phyloP scores from a whole-genome alignment of 352 stramenopile genomes.

The Peronosclerospora sorghi region DNA sequence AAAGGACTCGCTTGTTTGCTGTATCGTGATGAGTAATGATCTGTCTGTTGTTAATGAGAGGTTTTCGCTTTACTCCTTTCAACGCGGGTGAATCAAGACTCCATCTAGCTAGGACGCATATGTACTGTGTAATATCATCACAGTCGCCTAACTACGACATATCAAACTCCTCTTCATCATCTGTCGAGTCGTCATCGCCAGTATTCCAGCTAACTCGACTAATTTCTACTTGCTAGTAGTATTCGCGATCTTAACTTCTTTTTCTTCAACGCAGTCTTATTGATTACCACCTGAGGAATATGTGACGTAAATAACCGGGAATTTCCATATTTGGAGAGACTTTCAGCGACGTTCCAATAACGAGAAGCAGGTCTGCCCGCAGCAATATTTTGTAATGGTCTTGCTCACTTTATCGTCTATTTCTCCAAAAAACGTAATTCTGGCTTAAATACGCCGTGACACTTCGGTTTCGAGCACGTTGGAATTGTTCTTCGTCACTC shows the following conservation, averaged over 20 bases:
- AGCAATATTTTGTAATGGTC: slow-evolving; percentile 51
- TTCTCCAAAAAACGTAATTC: slow-evolving; percentile 97
- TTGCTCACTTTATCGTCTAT: slow-evolving; percentile 83
- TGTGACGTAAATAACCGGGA: slow-evolving; percentile 64
- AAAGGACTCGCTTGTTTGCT: slow-evolving; percentile 18
- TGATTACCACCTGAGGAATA: slow-evolving; percentile 85
- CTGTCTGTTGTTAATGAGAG: slow-evolving; percentile 2
- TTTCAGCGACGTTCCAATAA: too few relatives aligned
- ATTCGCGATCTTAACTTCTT: slow-evolving; percentile 55
- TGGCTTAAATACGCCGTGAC: slow-evolving; percentile 91
- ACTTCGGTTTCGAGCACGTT: slow-evolving; percentile 53
- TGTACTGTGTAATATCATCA: slow-evolving; percentile 58
- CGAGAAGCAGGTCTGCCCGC: slow-evolving; percentile 92
- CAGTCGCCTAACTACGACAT: slow-evolving; percentile 72
- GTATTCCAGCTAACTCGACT: slow-evolving; percentile 11
- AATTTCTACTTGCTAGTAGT: slow-evolving; percentile 10
- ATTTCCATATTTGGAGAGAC: slow-evolving; percentile 93
- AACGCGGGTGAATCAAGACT: slow-evolving; percentile 3
- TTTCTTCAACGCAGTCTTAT: slow-evolving; percentile 80
- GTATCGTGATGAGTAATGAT: slow-evolving; percentile 20
- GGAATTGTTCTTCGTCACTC: too few relatives aligned
- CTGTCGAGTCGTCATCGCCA: slow-evolving; percentile 3
- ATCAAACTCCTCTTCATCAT: slow-evolving; percentile 59
- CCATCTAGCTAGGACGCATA: slow-evolving; percentile 54
- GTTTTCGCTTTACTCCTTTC: slow-evolving; percentile 11